Percentiles rank a stretch among this genome's conserved stretches.
These are phyloP conservation scores for Nothophoma quercina DNA, from an alignment of 2,329 filamentous ascomycete species.

Conservation along the genomic window DNA sequence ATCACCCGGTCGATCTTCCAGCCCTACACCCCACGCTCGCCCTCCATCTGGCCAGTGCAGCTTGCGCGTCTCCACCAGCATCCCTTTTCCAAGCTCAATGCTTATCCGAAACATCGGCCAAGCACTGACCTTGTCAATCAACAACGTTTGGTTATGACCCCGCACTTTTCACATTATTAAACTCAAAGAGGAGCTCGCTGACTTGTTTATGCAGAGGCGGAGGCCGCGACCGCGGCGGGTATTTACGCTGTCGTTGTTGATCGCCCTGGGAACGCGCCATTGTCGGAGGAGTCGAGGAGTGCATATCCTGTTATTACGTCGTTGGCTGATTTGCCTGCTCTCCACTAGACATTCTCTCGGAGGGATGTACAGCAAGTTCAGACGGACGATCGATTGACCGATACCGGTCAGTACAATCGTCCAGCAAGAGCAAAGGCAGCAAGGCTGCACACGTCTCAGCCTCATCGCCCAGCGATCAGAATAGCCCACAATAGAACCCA, in stretches of 20 bases:
- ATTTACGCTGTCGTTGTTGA: conserved; percentile 56
- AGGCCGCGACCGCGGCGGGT: conserved; percentile 53
- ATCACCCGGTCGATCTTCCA: conserved; percentile 10
- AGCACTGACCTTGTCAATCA: conserved; percentile 6
- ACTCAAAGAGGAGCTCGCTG: conserved; percentile 22
- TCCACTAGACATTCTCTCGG: not conserved
- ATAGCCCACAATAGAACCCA: not conserved
- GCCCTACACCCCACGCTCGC: conserved; percentile 7
- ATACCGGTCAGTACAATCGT: not conserved
- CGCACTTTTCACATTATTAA: conserved; percentile 16
- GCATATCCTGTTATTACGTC: conserved; percentile 37
- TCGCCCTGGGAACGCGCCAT: conserved; percentile 73
- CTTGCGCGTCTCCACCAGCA: conserved; percentile 7
- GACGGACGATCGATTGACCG: not conserved
- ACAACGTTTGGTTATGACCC: conserved; percentile 17
- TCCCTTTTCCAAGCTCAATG: not conserved
- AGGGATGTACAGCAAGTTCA: not conserved
- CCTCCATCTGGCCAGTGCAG: not conserved
- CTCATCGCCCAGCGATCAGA: not conserved
- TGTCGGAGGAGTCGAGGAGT: conserved; percentile 48
- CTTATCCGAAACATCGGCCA: conserved; percentile 19
- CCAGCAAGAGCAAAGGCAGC: not conserved
- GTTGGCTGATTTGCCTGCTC: conserved; percentile 49
- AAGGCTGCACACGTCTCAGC: conserved; percentile 1
- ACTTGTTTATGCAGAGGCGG: conserved; percentile 48